Evolutionary conservation across 2,329 filamentous ascomycete species (phyloP), one percentile per base, ranked within the genome.

Genomic region (Fusarium penzigii): DNA sequence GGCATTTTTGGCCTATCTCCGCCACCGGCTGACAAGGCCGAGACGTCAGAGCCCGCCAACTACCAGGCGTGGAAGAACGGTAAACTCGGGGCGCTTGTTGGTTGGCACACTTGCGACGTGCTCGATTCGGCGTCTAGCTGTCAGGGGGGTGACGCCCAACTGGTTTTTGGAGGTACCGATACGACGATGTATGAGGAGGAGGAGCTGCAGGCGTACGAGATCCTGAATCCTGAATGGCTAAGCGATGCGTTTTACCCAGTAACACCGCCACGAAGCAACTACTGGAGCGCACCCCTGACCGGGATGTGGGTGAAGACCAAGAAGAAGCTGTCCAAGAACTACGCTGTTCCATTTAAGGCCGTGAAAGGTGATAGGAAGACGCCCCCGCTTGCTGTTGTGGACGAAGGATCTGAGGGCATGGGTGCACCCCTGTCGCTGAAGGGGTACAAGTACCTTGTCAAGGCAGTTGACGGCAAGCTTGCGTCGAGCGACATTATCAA

Each of bases 351-450:
- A 17, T 53, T 53, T 34, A 44, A 51, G 17, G 43, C 32, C 40
- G 39, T 36, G 10, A 47, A 36, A n/a, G 44, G 39, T 39, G 39
- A n/a, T 16, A 43, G 16, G 17, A 29, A n/a, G 8, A 52, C 51
- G 20, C 51, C 36, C 36, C 36, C 51, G 25, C 43, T 53, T 5
- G 51, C 48, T 13, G 51, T 53, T 12, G 48, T 53, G 20, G 43
- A 52, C 34, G 48, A 53, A 51, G 51, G 51, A 29, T 53, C 48
- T 40, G 51, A 53, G n/a, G 51, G 51, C 7, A 32, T 51, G 11
- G 51, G 48, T 8, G 51, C 51, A 34, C 51, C 51, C 17, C 39
- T 53, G 12, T 53, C 51, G 8, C 25, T 47, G 12, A 53, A 52
- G 32, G 48, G 14, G 2, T 53, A 53, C 43, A 52, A 20, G 32